Evolutionary conservation across 345 rosid genomes (phyloP), one percentile per base, ranked within the genome.

Genomic region (Arabidopsis arenosa): DNA sequence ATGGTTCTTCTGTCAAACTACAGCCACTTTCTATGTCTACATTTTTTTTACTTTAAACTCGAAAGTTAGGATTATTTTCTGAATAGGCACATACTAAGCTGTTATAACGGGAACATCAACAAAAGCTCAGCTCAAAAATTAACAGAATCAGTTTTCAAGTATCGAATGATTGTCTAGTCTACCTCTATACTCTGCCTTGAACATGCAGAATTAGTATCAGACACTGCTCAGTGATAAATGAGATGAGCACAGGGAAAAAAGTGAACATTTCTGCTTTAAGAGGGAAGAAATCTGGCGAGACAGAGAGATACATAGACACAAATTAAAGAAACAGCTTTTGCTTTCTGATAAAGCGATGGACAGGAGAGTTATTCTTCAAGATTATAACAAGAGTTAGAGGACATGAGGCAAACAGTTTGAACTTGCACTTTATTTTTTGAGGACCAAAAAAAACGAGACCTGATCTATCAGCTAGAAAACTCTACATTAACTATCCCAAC

Each of bases 381-480:
- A 4, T 0, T 18, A 32, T 21, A 32, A n/a, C 14, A 54, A 40
- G 1, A 53, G 4, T 58, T 36, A 15, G 49, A 45, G 15, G 4
- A 45, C 26, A 37, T 14, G 57, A 35, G 47, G 58, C 49, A 47
- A 21, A 48, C 51, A 7, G 12, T 44, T 8, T 7, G 49, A 15
- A 28, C 41, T 39, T 39, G 76, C 28, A 37, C 18, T 49, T 3
- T 6, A 33, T 35, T 4, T 21, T 41, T 30, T 28, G 13, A 63
- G 8, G 54, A 28, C 23, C 43, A 63, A 18, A 7, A 39, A 63
- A 18, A 7, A 39, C 3, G 14, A 35, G 6, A 62, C 14, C 13
- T 51, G 32, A 53, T 32, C 64, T 17, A 41, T 53, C 9, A 73
- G 53, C 75, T 52, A 52, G 15, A 73, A 32, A 53, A 52, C 44